These are phyloP conservation scores for Silene vulgaris DNA, from an alignment of 179 eudicot genomes.

Conservation along the genomic window DNA sequence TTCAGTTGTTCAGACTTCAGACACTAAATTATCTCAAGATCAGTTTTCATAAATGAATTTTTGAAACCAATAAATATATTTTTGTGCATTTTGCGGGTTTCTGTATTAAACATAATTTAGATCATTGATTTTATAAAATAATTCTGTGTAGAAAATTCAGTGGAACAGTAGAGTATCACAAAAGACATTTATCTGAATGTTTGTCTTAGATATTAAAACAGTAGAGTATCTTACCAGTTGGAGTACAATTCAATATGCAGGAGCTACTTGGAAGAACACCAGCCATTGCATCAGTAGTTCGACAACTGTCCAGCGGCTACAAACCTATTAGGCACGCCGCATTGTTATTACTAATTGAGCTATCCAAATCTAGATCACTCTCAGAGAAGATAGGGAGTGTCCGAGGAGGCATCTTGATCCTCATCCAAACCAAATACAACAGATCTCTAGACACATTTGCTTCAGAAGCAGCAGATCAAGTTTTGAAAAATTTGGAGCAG, in stretches of 20 bases:
- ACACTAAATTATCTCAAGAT: not conserved
- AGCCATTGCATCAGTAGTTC: slow-evolving; percentile 44
- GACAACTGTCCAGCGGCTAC: slow-evolving; percentile 62
- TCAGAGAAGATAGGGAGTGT: slow-evolving; percentile 51
- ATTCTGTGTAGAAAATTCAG: too few relatives aligned
- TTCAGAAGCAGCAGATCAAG: slow-evolving; percentile 60
- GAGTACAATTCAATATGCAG: slow-evolving; percentile 29
- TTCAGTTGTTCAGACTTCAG: not conserved
- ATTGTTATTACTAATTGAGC: slow-evolving; percentile 55
- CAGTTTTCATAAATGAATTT: too few relatives aligned
- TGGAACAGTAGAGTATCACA: too few relatives aligned
- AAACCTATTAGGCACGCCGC: slow-evolving; percentile 60
- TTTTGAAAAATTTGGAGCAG: slow-evolving; percentile 57
- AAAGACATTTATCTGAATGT: not conserved
- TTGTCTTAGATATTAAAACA: not conserved
- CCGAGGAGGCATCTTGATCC: slow-evolving; percentile 60
- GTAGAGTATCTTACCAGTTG: not conserved
- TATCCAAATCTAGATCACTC: slow-evolving; percentile 42
- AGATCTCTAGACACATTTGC: slow-evolving; percentile 53
- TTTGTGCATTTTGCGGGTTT: too few relatives aligned
- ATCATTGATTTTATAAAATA: too few relatives aligned
- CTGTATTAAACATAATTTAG: too few relatives aligned
- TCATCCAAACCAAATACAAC: slow-evolving; percentile 59
- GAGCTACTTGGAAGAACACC: slow-evolving; percentile 49
- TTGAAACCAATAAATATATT: too few relatives aligned